These are phyloP conservation scores for Akanthomyces lecanii DNA, from an alignment of 2,329 filamentous ascomycete genomes.

Conservation along the genomic window DNA sequence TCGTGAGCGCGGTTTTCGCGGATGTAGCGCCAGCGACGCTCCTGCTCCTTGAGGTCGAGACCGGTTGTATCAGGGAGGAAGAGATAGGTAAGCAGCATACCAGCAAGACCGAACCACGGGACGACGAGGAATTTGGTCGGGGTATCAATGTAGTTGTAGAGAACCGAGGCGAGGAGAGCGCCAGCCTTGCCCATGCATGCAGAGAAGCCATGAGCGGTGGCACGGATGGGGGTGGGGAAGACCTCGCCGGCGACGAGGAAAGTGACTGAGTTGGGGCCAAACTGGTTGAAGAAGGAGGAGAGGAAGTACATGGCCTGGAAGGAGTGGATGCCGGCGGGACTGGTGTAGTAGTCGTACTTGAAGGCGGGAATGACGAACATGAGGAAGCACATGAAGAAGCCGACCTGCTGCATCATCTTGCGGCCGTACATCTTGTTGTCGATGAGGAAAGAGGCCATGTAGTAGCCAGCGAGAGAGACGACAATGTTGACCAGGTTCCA, in stretches of 20 bases:
- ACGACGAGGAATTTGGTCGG: conserved; percentile 87
- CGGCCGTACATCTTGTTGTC: conserved; percentile 96
- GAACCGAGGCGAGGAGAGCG: conserved; percentile 77
- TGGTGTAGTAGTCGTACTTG: conserved; percentile 78
- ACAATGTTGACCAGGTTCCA: conserved; percentile 92
- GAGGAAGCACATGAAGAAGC: conserved; percentile 89
- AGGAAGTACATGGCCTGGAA: conserved; percentile 99
- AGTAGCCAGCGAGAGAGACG: conserved; percentile 84
- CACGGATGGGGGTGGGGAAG: conserved; percentile 91
- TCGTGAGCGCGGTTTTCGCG: conserved; percentile 70
- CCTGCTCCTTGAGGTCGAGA: conserved; percentile 94
- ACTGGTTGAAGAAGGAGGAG: conserved; percentile 98
- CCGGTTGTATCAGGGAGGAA: conserved; percentile 97
- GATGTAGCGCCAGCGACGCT: conserved; percentile 88
- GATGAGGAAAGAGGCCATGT: conserved; percentile 80
- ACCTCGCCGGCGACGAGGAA: conserved; percentile 96
- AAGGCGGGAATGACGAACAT: conserved; percentile 91
- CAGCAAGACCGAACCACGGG: conserved; percentile 89
- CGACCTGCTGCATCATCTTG: conserved; percentile 93
- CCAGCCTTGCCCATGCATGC: conserved; percentile 86
- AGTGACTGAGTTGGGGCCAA: conserved; percentile 92
- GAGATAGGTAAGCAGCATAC: conserved; percentile 75
- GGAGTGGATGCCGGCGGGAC: conserved; percentile 64
- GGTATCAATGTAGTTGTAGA: conserved; percentile 92
- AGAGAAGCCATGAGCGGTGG: conserved; percentile 91